These are phyloP conservation scores for Canavalia gladiata DNA, from an alignment of 306 rosid genomes.

Conservation along the genomic window DNA sequence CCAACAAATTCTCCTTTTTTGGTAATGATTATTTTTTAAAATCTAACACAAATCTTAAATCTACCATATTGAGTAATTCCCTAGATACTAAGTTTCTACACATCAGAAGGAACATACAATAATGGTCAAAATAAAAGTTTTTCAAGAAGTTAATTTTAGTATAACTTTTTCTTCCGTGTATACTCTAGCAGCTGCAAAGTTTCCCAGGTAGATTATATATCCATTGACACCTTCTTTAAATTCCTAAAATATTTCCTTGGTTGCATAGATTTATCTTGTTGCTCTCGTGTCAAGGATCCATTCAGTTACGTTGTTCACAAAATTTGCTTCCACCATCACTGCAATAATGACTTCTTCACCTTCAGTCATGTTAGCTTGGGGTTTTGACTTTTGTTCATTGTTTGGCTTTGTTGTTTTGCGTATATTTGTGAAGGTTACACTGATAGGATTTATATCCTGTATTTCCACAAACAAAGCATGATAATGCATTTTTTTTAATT, in stretches of 20 bases:
- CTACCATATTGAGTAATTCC: neutral
- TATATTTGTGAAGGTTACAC: too few relatives aligned
- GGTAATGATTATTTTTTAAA: neutral
- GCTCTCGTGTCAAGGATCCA: neutral
- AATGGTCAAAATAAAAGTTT: neutral
- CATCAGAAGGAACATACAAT: neutral
- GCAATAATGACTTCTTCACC: too few relatives aligned
- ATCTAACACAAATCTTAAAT: neutral
- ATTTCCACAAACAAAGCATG: too few relatives aligned
- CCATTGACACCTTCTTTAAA: neutral
- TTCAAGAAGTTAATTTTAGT: neutral
- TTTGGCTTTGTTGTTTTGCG: too few relatives aligned
- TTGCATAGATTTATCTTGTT: neutral
- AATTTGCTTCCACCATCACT: neutral
- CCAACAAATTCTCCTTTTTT: neutral
- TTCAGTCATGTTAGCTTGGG: too few relatives aligned
- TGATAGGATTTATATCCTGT: too few relatives aligned
- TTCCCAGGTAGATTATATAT: neutral
- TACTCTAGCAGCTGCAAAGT: neutral
- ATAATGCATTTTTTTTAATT: too few relatives aligned
- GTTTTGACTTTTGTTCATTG: too few relatives aligned
- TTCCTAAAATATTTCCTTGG: neutral
- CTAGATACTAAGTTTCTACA: neutral
- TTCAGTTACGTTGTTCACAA: neutral
- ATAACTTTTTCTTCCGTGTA: neutral